Evolutionary conservation across 345 rosid genomes (phyloP).

Genomic region (Tarenaya hassleriana): DNA sequence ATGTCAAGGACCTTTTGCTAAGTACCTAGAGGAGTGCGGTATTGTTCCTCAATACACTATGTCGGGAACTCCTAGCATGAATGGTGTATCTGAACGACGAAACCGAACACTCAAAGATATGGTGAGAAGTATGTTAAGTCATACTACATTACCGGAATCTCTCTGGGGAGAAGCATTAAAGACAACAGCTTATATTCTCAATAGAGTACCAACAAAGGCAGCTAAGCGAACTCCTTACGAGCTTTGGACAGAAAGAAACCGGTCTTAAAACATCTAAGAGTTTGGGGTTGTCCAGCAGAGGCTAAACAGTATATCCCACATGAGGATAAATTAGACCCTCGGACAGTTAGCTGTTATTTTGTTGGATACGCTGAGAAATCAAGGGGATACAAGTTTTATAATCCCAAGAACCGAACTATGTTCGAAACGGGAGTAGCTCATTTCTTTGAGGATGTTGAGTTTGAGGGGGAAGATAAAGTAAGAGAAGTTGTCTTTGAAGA

Average conservation of each 20-base stretch:
- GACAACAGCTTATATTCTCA: background rate
- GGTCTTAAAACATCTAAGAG: background rate
- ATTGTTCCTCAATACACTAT: background rate
- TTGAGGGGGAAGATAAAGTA: background rate
- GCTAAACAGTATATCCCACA: background rate
- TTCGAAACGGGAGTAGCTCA: background rate
- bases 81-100: background rate
- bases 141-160: background rate
- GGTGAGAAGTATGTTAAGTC: background rate
- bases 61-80: background rate
- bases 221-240: background rate
- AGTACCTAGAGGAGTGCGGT: background rate
- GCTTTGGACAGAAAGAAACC: background rate
- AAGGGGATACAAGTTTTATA: background rate
- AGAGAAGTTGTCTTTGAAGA: background rate
- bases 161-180: background rate
- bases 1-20: background rate
- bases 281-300: background rate
- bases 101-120: background rate
- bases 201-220: background rate
- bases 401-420: background rate
- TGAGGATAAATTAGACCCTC: background rate
- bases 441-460: background rate
- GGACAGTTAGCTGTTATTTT: background rate
- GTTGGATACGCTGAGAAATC: background rate